Percentiles rank a stretch among this genome's conserved stretches.
phyloP scores from a whole-genome alignment of 2,329 filamentous ascomycete genomes.

The Calonectria crousiana region DNA sequence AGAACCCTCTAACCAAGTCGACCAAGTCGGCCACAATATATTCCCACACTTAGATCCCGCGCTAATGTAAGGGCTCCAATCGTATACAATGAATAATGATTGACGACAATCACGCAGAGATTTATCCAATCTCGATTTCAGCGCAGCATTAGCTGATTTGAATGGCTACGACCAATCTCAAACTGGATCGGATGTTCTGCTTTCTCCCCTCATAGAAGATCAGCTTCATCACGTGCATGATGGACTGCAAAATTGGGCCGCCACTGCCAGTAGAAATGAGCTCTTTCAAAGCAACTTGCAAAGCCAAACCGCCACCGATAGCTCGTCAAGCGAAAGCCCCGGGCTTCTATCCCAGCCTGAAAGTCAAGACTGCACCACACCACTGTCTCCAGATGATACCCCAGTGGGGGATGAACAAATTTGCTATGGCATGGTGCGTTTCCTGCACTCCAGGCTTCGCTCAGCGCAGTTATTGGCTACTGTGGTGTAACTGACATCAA shows the following conservation, averaged over 20 bases:
- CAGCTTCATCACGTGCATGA: neutral
- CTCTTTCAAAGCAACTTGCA: too few species aligned
- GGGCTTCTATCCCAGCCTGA: neutral
- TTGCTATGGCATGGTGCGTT: slow-evolving; percentile 26
- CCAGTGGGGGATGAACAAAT: neutral
- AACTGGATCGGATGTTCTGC: neutral
- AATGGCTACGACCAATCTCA: neutral
- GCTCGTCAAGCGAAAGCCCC: neutral
- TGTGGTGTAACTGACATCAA: neutral
- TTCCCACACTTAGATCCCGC: neutral
- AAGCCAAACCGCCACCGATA: neutral
- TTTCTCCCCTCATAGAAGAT: neutral
- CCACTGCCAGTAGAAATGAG: neutral
- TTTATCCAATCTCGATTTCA: neutral
- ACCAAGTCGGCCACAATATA: neutral
- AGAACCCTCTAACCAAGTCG: neutral
- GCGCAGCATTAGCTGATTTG: neutral
- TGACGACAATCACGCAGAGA: neutral
- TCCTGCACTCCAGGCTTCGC: neutral
- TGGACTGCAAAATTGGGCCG: neutral
- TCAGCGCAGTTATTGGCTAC: neutral
- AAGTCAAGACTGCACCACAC: neutral
- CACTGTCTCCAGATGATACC: neutral
- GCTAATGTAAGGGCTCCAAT: neutral
- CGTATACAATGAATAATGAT: too few species aligned